phyloP scores from a whole-genome alignment of 192 early-diverging fungal genomes.

The Backusella mclennaniae region DNA sequence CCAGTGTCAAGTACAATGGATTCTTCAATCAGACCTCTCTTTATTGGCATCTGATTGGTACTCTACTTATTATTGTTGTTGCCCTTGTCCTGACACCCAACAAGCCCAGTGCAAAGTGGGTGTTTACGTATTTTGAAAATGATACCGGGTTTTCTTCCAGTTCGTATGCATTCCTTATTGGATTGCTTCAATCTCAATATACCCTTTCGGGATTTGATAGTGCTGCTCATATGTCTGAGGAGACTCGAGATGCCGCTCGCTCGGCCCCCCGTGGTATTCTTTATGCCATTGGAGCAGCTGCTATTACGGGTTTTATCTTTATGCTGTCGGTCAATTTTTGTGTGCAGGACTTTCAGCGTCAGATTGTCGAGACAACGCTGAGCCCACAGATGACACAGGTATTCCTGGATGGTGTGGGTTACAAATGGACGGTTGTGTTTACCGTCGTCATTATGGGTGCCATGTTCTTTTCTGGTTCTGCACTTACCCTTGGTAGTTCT shows the following conservation, averaged over 20 bases:
- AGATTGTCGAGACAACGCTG: constrained; percentile 41
- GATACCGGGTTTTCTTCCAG: constrained; percentile 49
- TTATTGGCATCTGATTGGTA: constrained; percentile 42
- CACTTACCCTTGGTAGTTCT: constrained; percentile 48
- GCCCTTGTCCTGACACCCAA: constrained; percentile 42
- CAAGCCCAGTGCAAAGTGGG: constrained; percentile 44
- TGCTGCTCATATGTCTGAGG: constrained; percentile 51
- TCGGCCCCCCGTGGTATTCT: constrained; percentile 53
- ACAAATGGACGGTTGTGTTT: constrained; percentile 46
- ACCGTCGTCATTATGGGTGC: constrained; percentile 50
- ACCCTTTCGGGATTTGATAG: constrained; percentile 57
- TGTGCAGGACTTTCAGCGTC: constrained; percentile 42
- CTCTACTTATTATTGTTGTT: constrained; percentile 46
- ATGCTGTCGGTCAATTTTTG: constrained; percentile 52
- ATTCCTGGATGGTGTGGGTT: constrained; percentile 50
- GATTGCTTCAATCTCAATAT: constrained; percentile 52
- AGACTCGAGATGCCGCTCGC: constrained; percentile 46
- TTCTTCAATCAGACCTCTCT: constrained; percentile 50
- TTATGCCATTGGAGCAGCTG: constrained; percentile 40
- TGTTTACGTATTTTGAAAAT: constrained; percentile 54
- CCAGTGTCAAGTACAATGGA: constrained; percentile 50
- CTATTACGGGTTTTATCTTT: constrained; percentile 46
- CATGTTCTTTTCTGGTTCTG: constrained; percentile 54
- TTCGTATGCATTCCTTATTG: constrained; percentile 52
- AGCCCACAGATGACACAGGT: constrained; percentile 47